Conservation (phyloP, 176 grass and related monocot species). For the Lolium multiflorum region DNA sequence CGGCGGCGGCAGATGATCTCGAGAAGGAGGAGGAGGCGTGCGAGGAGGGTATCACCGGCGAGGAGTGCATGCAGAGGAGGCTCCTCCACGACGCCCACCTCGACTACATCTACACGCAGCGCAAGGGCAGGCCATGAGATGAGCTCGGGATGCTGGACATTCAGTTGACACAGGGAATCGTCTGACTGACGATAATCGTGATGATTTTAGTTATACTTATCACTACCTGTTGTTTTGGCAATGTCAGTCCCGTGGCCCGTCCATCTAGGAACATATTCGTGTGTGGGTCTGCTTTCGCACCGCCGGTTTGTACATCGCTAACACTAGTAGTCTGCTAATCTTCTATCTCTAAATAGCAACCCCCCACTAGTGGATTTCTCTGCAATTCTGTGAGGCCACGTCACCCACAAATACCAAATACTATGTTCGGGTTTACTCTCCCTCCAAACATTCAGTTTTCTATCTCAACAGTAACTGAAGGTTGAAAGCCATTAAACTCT, state of each 20-base stretch:
- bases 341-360: too few species aligned
- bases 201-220: neutral
- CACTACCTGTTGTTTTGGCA: conserved; percentile 6
- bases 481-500: too few species aligned
- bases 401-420: too few species aligned
- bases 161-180: conserved; percentile 14
- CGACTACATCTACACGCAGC: conserved; percentile 87
- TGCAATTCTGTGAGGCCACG: too few species aligned
- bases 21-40: conserved; percentile 32
- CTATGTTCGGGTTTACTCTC: too few species aligned
- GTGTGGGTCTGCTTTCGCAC: neutral
- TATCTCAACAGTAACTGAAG: too few species aligned
- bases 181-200: neutral
- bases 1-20: neutral
- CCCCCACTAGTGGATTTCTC: too few species aligned
- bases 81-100: conserved; percentile 65
- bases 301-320: conserved; percentile 28
- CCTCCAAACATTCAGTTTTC: too few species aligned
- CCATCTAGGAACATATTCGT: conserved; percentile 8
- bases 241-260: conserved; percentile 7
- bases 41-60: neutral
- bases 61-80: conserved; percentile 58
- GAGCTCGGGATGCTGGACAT: neutral
- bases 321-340: too few species aligned
- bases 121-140: conserved; percentile 53